Evolutionary conservation across 176 grass and related monocot genomes (phyloP), one percentile per base, ranked within the genome.

Genomic region (Ensete ventricosum): DNA sequence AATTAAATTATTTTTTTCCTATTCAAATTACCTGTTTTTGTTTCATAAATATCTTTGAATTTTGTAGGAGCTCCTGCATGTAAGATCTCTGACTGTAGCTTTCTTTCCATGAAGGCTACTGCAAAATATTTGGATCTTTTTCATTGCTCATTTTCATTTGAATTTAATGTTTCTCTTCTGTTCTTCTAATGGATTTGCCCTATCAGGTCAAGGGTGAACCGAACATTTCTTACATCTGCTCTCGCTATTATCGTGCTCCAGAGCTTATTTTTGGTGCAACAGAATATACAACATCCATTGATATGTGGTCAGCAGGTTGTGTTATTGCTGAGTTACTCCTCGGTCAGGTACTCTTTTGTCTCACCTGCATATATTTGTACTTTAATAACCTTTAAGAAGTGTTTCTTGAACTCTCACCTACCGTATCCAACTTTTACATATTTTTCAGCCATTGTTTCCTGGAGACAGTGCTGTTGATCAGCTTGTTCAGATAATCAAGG

Each of bases 221-320:
- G 51, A 97, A 97, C 80, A 97, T 97, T 87, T 97, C 93, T 22
- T 97, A 97, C 69, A 97, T 97, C 80, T 97, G 93, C 77, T 97
- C 93, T 51, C 90, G 93, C 62, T 97, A 97, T 81, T 97, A 97
- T 68, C 89, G 93, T 87, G 93, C 93, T 72, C 93, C 93, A 16
- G 93, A 97, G 76, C 90, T 97, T 43, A 97, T 97, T 72, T 97
- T 97, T 87, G 93, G 93, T 53, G 93, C 90, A 60, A 97, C 90
- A 16, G 93, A 93, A 67, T 97, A 97, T 78, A 90, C 90, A 49
- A 87, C 90, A 68, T 97, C 93, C 43, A 97, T 97, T 81, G 93
- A 97, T 88, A 97, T 97, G 77, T 97, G 93, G 93, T 97, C 93
- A 69, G 93, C 93, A 82, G 93, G 93, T 58, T 97, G 93, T 73